A percentile compares a stretch with the other conserved stretches of the same genome.
Conservation (phyloP, 1,139 yeast genomes). For the Kurtzmaniella quercitrusa region DNA sequence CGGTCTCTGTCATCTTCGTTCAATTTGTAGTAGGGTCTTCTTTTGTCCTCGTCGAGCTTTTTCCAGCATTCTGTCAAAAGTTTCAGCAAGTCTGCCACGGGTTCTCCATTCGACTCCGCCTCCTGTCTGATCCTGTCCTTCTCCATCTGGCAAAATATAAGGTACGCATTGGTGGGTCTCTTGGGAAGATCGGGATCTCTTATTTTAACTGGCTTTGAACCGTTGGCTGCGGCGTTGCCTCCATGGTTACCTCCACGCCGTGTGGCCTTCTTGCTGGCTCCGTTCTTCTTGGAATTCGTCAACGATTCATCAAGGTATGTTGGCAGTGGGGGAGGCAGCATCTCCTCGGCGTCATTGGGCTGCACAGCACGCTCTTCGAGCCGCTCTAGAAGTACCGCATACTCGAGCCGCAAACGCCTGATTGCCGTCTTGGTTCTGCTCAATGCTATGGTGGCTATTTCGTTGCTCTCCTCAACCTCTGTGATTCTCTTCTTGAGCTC, state of each 20-base stretch:
- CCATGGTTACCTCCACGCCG: conserved; percentile 11
- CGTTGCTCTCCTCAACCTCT: conserved; percentile 78
- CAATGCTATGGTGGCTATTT: conserved; percentile 70
- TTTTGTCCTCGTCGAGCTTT: conserved; percentile 59
- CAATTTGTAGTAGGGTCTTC: conserved; percentile 70
- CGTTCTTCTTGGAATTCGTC: conserved; percentile 14
- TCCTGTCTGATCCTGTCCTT: conserved; percentile 67
- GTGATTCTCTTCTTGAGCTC: conserved; percentile 69
- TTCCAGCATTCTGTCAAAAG: conserved; percentile 89
- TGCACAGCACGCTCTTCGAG: conserved; percentile 56
- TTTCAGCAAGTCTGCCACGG: conserved; percentile 58
- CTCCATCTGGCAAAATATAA: conserved; percentile 82
- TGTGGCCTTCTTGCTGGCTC: conserved; percentile 17
- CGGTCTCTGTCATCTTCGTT: conserved; percentile 79
- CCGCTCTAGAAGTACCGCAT: conserved; percentile 73
- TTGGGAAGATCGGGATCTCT: conserved; percentile 85
- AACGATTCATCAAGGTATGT: conserved; percentile 31
- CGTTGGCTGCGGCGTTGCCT: conserved; percentile 7
- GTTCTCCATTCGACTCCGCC: conserved; percentile 39
- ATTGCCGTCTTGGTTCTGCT: conserved; percentile 75
- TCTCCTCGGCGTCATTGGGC: conserved; percentile 35
- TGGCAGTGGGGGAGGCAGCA: conserved; percentile 43
- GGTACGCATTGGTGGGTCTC: conserved; percentile 85
- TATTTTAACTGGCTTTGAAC: conserved; percentile 22
- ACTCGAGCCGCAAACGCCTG: conserved; percentile 76